Evolutionary conservation across 2,329 filamentous ascomycete species (phyloP).

Genomic region (Fusarium xylarioides): DNA sequence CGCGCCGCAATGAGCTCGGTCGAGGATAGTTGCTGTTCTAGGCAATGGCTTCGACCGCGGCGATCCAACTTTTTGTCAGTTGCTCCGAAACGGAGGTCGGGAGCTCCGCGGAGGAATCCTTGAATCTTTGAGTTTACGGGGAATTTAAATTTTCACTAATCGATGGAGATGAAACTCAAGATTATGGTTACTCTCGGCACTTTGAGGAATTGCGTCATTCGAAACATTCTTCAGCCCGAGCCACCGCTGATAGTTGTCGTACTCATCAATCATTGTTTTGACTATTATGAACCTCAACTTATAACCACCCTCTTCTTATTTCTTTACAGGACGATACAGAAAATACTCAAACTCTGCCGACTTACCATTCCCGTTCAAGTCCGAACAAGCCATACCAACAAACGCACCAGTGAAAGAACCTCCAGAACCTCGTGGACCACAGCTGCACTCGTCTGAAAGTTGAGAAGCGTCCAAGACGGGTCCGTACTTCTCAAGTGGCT

Average conservation of each 20-base stretch:
- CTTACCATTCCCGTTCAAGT: constrained; percentile 60
- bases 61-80: neutral
- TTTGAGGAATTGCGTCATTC: neutral
- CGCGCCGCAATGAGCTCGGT: neutral
- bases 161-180: neutral
- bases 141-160: neutral
- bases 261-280: neutral
- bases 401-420: constrained; percentile 72
- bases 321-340: neutral
- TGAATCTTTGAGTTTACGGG: neutral
- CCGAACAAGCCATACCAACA: constrained; percentile 64
- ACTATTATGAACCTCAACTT: neutral
- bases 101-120: neutral
- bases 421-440: constrained; percentile 64
- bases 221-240: neutral
- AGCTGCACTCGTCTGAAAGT: constrained; percentile 64
- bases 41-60: neutral
- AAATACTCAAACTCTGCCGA: constrained; percentile 61
- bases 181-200: neutral
- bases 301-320: too few relatives aligned
- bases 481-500: constrained; percentile 58
- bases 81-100: neutral
- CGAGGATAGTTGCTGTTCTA: neutral
- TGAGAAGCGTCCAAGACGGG: constrained; percentile 66
- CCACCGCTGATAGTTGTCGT: neutral